Evolutionary conservation across 192 early-diverging fungal species (phyloP), one percentile per base, ranked within the genome.

Genomic region (Umbelopsis ramanniana): DNA sequence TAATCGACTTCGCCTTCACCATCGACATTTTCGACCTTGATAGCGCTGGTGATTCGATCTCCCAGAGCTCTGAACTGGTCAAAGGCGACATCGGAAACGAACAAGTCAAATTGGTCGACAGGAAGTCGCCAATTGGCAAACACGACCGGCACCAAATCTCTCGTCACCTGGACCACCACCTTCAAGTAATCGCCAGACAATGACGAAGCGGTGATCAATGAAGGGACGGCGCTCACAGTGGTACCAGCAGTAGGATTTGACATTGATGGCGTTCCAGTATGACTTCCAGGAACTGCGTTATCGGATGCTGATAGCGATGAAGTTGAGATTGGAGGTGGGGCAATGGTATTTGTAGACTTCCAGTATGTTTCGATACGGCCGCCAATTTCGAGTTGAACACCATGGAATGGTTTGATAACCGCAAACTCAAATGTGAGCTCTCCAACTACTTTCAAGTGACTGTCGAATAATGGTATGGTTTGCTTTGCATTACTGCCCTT

Each of bases 321-420:
- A n/a, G 75, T 69, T 33, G 69, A 57, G 24, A 50, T 54, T 29
- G 76, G 55, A 11, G 38, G 66, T 3, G 85, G 81, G 12, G 76
- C 70, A 17, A 89, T 74, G 21, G 94, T 90, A 73, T 93, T 93
- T 11, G 95, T 97, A 6, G 95, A 93, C 85, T 98, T 99, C 98
- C 98, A 99, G 80, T 99, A 99, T 0, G 98, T 99, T 75, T 97
- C 96, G 22, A 98, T 93, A 46, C 91, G 92, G 22, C 98, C 98
- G 21, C 96, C 98, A 76, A 98, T 97, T 80, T 93, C 91, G 71
- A 99, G 83, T 47, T 90, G 86, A 2, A 93, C 89, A 52, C 95
- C 96, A 53, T 85, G 86, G 79, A 99, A 96, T 2, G 98, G 94
- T 67, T 89, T 87, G 35, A 99, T 87, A 6, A 96, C 85, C 26